Base-by-base conservation (phyloP, 495 filamentous ascomycete genomes). In the Xylaria bambusicola region DNA sequence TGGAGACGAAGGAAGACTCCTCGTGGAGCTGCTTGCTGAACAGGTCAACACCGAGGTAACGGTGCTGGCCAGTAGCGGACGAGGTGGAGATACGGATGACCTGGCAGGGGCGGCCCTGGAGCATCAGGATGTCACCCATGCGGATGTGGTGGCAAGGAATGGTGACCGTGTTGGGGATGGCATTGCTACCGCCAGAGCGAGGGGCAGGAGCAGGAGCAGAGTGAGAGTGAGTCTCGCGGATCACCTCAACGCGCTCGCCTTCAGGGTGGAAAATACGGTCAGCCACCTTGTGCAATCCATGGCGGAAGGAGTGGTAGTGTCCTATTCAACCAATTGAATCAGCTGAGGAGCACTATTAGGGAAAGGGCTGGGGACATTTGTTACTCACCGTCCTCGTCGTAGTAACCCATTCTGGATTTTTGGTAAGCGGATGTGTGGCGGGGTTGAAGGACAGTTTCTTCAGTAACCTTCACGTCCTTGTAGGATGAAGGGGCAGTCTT, bases 31-130 rank as follows among this genome's bases (percentile, higher is more conserved):
- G 90, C 85, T 97, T 93, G 29, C 77, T 80, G 91, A 98, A 98
- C 69, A 98, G 90, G 80, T 98, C 94, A 63, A 98, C 94, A 84
- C 94, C 94, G 56, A 98, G 89, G 87, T 98, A 98, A 73, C 94
- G 91, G 84, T 98, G 91, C 86, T 98, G 94, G 74, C 95, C 94
- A 45, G 94, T 98, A 82, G 96, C 93, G 63, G 90, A 86, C 57
- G 95, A 98, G 78, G 92, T 95, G 65, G 92, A 95, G 88, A 98
- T 97, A 71, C 93, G 93, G 84, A 98, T 98, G 74, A 98, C 93
- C 86, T 98, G 94, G 90, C 93, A 98, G 62, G 95, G 94, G 65
- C 94, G 95, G 75, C 93, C 92, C 84, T 98, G 94, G 62, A 98
- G 91, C 83, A 98, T 95, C 75, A 98, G 81, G 80, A 98, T 89